Conservation (phyloP, 2,329 filamentous ascomycete genomes). For the Xylaria digitata region DNA sequence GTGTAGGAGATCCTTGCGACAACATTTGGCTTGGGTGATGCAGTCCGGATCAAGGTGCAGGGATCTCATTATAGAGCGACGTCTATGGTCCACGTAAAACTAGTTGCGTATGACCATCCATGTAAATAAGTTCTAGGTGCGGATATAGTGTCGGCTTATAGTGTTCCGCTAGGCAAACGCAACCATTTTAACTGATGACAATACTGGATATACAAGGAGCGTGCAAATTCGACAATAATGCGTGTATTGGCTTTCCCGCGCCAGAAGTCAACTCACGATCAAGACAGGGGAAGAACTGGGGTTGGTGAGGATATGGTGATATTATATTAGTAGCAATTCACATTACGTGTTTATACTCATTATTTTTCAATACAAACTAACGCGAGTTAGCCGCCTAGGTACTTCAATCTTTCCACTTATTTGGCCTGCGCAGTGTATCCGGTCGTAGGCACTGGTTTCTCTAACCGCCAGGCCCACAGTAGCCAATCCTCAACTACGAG, state of each 20-base stretch:
- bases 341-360: conserved; percentile 37
- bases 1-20: no score
- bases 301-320: conserved; percentile 2
- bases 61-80: not conserved
- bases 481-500: conserved; percentile 74
- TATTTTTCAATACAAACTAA: conserved; percentile 18
- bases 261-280: not conserved
- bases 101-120: not conserved
- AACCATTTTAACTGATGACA: not conserved
- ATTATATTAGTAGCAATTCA: conserved; percentile 37
- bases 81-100: not conserved
- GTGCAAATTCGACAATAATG: not conserved
- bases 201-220: no score
- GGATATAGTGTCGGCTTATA: no score
- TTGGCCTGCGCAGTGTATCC: conserved; percentile 43
- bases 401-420: conserved; percentile 11
- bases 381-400: not conserved
- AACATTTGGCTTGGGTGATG: no score
- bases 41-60: no score
- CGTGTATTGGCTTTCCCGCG: not conserved
- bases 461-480: conserved; percentile 69
- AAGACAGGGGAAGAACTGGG: not conserved
- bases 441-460: conserved; percentile 70
- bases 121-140: not conserved
- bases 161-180: no score